Percentiles rank a stretch among this genome's conserved stretches.
Evolutionary conservation across 1,139 yeast genomes (phyloP).

Genomic region (Kodamaea alishanica): DNA sequence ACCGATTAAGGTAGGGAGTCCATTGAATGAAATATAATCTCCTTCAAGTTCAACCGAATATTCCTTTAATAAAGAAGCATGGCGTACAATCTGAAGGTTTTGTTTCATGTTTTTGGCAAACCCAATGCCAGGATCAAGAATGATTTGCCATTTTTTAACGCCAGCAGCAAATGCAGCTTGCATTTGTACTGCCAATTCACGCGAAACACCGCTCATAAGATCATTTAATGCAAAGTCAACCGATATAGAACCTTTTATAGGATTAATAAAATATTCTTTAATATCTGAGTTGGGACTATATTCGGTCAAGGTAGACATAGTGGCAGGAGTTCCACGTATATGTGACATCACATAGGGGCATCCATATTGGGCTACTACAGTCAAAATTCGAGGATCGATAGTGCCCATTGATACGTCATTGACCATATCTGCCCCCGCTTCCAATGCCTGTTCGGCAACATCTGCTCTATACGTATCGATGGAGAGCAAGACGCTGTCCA

Average conservation of each 20-base stretch:
- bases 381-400: slow-evolving; percentile 61
- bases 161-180: slow-evolving; percentile 58
- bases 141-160: slow-evolving; percentile 82
- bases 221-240: slow-evolving; percentile 27
- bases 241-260: slow-evolving; percentile 19
- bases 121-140: slow-evolving; percentile 93
- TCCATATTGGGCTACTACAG: slow-evolving; percentile 60
- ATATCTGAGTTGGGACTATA: slow-evolving; percentile 47
- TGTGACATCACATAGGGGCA: slow-evolving; percentile 84
- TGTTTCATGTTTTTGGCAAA: slow-evolving; percentile 77
- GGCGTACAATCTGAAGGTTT: slow-evolving; percentile 61
- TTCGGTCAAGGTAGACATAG: slow-evolving; percentile 61
- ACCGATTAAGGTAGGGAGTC: slow-evolving; percentile 72
- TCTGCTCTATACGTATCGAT: slow-evolving; percentile 78
- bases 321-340: slow-evolving; percentile 75
- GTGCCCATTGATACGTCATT: slow-evolving; percentile 88
- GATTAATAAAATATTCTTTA: slow-evolving; percentile 36
- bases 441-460: slow-evolving; percentile 69
- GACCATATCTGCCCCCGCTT: slow-evolving; percentile 83
- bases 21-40: slow-evolving; percentile 40
- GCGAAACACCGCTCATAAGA: slow-evolving; percentile 48
- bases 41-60: slow-evolving; percentile 36
- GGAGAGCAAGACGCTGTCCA: slow-evolving; percentile 56
- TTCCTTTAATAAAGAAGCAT: slow-evolving; percentile 52
- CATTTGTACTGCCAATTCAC: slow-evolving; percentile 61